phyloP scores from a whole-genome alignment of 176 grass and related monocot genomes.

The Avena eriantha region DNA sequence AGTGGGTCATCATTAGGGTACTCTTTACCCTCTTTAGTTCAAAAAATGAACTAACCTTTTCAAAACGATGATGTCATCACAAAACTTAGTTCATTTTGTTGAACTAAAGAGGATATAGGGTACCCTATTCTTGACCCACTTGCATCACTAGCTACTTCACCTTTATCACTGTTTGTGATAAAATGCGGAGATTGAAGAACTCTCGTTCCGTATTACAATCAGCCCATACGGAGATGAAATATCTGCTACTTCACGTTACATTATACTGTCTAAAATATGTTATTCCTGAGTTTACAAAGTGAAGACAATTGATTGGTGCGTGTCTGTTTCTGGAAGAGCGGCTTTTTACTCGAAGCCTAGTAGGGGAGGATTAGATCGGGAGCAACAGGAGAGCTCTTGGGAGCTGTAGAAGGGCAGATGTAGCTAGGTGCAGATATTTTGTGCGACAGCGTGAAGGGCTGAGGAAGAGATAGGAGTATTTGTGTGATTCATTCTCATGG shows the following conservation, averaged over 20 bases:
- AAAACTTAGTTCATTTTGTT: no score
- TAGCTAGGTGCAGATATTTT: not conserved
- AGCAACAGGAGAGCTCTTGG: not conserved
- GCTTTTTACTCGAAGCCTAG: not conserved
- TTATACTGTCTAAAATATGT: slow-evolving; percentile 20
- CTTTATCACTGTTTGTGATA: slow-evolving; percentile 8
- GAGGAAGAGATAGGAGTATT: not conserved
- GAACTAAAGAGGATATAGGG: no score
- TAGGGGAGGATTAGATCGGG: not conserved
- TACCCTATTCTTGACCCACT: no score
- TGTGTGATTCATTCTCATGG: not conserved
- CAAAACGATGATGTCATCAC: no score
- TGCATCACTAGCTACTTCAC: not conserved
- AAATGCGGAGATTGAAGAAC: slow-evolving; percentile 3
- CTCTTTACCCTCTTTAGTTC: no score
- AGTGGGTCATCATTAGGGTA: no score
- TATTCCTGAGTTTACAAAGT: not conserved
- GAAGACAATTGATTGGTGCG: not conserved
- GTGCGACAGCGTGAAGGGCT: not conserved
- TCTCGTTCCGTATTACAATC: not conserved
- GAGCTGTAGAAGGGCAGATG: not conserved
- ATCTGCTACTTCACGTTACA: not conserved
- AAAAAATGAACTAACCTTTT: no score
- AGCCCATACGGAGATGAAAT: not conserved
- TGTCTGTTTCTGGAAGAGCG: not conserved